phyloP scores from a whole-genome alignment of 2,329 filamentous ascomycete genomes.

The Exophiala spinifera region DNA sequence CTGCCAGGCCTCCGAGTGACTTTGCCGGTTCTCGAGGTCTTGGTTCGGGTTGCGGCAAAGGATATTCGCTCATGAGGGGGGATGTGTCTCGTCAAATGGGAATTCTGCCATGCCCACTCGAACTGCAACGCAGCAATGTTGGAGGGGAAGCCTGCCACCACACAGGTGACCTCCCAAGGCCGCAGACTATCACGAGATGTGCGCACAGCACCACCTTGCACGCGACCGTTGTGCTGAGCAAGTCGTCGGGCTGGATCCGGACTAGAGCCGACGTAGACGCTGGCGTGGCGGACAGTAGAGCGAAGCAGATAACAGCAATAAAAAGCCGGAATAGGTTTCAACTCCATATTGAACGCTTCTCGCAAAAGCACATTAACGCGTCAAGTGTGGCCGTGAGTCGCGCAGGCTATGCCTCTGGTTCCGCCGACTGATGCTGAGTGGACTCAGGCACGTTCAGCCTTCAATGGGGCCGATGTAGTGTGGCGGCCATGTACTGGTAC shows the following conservation, averaged over 20 bases:
- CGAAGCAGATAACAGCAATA: slow-evolving; percentile 93
- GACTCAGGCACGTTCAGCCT: no score
- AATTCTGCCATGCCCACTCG: slow-evolving; percentile 92
- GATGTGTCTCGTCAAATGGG: slow-evolving; percentile 77
- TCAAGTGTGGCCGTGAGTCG: neutral
- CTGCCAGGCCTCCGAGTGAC: slow-evolving; percentile 51
- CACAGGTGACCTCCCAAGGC: slow-evolving; percentile 86
- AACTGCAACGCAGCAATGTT: slow-evolving; percentile 88
- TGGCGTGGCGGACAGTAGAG: slow-evolving; percentile 68
- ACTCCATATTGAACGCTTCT: slow-evolving; percentile 19
- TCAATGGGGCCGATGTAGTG: no score
- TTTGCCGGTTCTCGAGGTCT: slow-evolving; percentile 36
- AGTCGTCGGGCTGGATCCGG: slow-evolving; percentile 81
- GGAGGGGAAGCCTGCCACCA: slow-evolving; percentile 86
- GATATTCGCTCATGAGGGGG: slow-evolving; percentile 50
- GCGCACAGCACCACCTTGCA: slow-evolving; percentile 73
- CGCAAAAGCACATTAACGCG: neutral
- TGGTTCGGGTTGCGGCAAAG: slow-evolving; percentile 24
- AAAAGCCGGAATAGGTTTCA: slow-evolving; percentile 73
- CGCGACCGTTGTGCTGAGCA: slow-evolving; percentile 84
- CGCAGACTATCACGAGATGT: slow-evolving; percentile 67
- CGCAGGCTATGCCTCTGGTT: neutral
- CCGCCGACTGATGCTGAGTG: no score
- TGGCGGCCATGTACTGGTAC: no score
- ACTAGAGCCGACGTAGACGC: slow-evolving; percentile 85